Evolutionary conservation across 2,329 filamentous ascomycete species (phyloP), one percentile per base, ranked within the genome.

Genomic region (Curvularia sp.): DNA sequence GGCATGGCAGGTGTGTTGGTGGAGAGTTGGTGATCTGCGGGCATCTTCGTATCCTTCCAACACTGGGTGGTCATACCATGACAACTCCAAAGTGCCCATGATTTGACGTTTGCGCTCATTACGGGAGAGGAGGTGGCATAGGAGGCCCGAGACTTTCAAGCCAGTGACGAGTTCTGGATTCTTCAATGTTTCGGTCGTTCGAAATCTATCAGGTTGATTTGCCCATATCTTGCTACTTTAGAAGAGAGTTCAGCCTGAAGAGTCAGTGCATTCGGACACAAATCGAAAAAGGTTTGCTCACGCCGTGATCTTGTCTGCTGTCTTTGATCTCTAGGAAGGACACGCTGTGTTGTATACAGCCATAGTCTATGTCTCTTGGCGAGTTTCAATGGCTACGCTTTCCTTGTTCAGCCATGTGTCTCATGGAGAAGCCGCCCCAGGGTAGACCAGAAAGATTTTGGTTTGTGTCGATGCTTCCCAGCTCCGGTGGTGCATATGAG

Each of bases 361-460:
- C 77, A 54, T 79, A 77, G 43, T 73, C 62, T 31, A 78, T 78
- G 30, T 75, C 79, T 41, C 72, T 69, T 47, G 75, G 71, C 5
- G 79, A 82, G 50, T 71, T 77, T 58, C 78, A 77, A 61, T 83
- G 81, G 60, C 78, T 80, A 28, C 69, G 75, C 60, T 76, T 80
- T 13, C 82, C 81, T 26, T 75, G 73, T 38, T 78, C 75, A 33
- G 84, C 75, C 12, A 84, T 76, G 60, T 84, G 79, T 39, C 79
- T 82, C 77, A 92, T 82, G 60, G 84, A 89, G 63, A 91, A 76
- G 20, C 88, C 84, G 35, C 90, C 90, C 90, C 58, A 61, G 0
- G 89, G 89, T 3, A 92, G 79, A 0, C 89, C 89, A 0, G 88
- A 87, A 6, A 86, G 80, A 2, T 86, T 81, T 12, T 84, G 81